Conservation (phyloP, 2,329 filamentous ascomycete species). For the Xylaria sp. region DNA sequence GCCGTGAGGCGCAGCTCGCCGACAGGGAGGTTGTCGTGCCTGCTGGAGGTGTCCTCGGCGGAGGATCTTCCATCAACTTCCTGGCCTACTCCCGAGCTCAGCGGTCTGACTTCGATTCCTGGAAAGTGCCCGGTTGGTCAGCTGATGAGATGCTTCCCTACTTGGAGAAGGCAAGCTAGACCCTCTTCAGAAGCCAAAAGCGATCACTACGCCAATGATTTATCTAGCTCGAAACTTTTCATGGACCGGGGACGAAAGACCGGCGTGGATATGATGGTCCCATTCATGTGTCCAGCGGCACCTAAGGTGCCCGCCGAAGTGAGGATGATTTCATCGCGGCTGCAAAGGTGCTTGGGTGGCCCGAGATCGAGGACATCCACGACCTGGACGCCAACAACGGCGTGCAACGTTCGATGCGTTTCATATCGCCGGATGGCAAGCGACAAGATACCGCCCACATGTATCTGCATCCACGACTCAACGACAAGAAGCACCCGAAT, state of each 20-base stretch:
- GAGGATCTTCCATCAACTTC: constrained; percentile 51
- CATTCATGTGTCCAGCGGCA: constrained; percentile 14
- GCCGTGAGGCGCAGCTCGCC: constrained; percentile 40
- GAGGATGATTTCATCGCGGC: constrained; percentile 52
- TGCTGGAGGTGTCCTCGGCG: constrained; percentile 50
- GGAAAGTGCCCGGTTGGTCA: constrained; percentile 23
- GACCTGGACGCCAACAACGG: constrained; percentile 43
- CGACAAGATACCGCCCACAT: constrained; percentile 54
- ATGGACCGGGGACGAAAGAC: constrained; percentile 39
- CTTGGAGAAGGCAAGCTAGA: no score
- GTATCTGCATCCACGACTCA: constrained; percentile 53
- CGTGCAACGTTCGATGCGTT: constrained; percentile 20
- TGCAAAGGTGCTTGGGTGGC: constrained; percentile 49
- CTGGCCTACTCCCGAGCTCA: constrained; percentile 41
- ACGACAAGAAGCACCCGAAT: constrained; percentile 47
- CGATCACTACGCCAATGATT: no score
- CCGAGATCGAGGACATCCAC: constrained; percentile 55
- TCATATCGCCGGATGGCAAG: constrained; percentile 39
- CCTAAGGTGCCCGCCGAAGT: no score
- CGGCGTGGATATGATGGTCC: constrained; percentile 49
- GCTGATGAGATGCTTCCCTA: constrained; percentile 44
- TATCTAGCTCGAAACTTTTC: constrained; percentile 12
- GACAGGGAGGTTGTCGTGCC: constrained; percentile 44
- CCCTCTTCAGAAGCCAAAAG: no score
- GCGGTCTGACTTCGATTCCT: constrained; percentile 29